Base-by-base conservation (phyloP, 129 eudicot genomes). In the Rutidosis leptorrhynchoides region DNA sequence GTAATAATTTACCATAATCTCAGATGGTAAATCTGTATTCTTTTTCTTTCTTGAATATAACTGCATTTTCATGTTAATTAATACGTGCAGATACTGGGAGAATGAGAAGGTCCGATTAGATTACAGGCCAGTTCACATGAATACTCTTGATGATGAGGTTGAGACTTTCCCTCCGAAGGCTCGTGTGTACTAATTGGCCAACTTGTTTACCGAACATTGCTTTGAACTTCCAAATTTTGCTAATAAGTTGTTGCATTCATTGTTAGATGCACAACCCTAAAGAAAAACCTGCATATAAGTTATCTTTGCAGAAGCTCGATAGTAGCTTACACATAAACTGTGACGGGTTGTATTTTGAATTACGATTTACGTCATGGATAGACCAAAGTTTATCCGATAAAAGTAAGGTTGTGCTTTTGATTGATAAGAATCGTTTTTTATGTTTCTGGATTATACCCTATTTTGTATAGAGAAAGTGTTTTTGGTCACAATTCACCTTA, bases 101-200 rank as follows among this genome's bases (percentile, higher is more conserved):
- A 83, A 88, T 14, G 98, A 83, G 76, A 85, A 88, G 83, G 98
- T 88, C 35, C 76, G 87, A 53, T 79, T 92, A 29, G 96, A 83
- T 68, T 91, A 91, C 83, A 78, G 98, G 70, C 96, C 95, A 52
- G 96, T 91, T 43, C 98, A 91, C 81, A 81, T 91, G 98, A 85
- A 88, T 78, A 91, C 98, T n/a, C 81, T 92, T 62, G 98, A 92
- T 74, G 96, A 92, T 21, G 98, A 92, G 76, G 64, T 92, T 3
- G 95, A 92, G 67, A 60, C 96, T 21, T 85, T 92, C 84, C 98
- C 98, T 28, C 98, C 98, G 24, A 87, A 91, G 75, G 98, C 98
- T 53, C 85, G 98, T 30, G 98, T 91, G 19, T 91, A 91, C 52
- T 91, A 81, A 74, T 43, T 25, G 58, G 43, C 57, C 14, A 9